phyloP scores from a whole-genome alignment of 164 flowering plant genomes.

The Magnolia officinalis region DNA sequence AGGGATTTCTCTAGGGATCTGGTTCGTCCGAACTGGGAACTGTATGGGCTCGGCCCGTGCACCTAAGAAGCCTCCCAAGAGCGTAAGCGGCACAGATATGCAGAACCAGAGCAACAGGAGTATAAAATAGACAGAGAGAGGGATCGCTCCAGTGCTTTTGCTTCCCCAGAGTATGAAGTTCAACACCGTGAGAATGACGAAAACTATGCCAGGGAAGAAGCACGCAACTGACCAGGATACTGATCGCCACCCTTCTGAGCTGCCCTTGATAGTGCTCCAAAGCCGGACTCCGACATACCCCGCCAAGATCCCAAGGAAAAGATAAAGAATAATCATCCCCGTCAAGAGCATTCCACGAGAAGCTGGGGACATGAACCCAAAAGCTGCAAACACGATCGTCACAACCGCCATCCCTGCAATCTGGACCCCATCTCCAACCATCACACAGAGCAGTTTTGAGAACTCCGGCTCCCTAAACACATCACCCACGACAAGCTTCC shows the following conservation, averaged over 20 bases:
- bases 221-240: conserved; percentile 32
- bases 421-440: conserved; percentile 42
- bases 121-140: conserved; percentile 26
- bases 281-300: conserved; percentile 32
- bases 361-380: conserved; percentile 46
- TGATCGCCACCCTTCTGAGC: conserved; percentile 32
- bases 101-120: conserved; percentile 37
- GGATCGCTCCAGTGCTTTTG: conserved; percentile 37
- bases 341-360: conserved; percentile 36
- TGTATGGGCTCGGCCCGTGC: conserved; percentile 28
- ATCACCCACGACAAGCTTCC: conserved; percentile 69
- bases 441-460: conserved; percentile 30
- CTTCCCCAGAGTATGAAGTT: conserved; percentile 39
- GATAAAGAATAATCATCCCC: conserved; percentile 35
- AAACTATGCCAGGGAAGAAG: conserved; percentile 34
- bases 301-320: conserved; percentile 32
- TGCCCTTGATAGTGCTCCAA: conserved; percentile 33
- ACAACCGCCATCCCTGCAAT: conserved; percentile 38
- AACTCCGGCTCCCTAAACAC: conserved; percentile 44
- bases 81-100: conserved; percentile 36
- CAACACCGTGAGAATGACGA: conserved; percentile 22
- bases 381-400: conserved; percentile 35
- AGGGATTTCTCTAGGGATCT: conserved; percentile 37
- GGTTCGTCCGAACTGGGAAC: conserved; percentile 33
- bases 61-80: conserved; percentile 34